These are phyloP conservation scores for Hypoxylon perforatum DNA, from an alignment of 495 filamentous ascomycete species.

Conservation along the genomic window DNA sequence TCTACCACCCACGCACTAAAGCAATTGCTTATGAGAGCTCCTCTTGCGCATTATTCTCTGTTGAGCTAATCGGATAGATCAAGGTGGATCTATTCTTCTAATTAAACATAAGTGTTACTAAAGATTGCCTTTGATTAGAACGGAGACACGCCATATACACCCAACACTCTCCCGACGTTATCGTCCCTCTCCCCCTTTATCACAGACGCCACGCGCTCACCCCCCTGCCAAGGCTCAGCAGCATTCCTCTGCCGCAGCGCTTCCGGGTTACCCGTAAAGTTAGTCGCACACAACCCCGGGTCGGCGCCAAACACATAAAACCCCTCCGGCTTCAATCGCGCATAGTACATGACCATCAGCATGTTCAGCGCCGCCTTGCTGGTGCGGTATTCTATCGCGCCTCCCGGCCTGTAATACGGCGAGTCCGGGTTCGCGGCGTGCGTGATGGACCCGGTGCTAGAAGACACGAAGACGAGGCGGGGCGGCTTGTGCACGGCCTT, in stretches of 20 bases:
- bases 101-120: too few species aligned
- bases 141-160: slow-evolving; percentile 42
- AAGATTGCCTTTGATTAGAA: neutral
- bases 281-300: slow-evolving; percentile 26
- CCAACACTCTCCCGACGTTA: slow-evolving; percentile 44
- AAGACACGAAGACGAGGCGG: slow-evolving; percentile 38
- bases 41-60: too few species aligned
- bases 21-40: too few species aligned
- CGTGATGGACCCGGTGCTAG: slow-evolving; percentile 52
- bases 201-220: slow-evolving; percentile 41
- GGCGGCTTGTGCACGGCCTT: slow-evolving; percentile 39
- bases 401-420: slow-evolving; percentile 19
- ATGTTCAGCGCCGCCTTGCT: slow-evolving; percentile 58
- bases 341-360: slow-evolving; percentile 39
- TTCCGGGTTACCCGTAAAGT: slow-evolving; percentile 27
- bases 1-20: too few species aligned
- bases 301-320: slow-evolving; percentile 31
- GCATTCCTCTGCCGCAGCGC: slow-evolving; percentile 43
- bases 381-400: slow-evolving; percentile 40
- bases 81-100: too few species aligned
- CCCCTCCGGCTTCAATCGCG: slow-evolving; percentile 28
- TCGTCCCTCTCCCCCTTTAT: slow-evolving; percentile 47
- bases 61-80: neutral
- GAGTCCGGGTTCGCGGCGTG: slow-evolving; percentile 27
- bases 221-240: slow-evolving; percentile 43